A percentile compares a stretch with the other conserved stretches of the same genome.
Evolutionary conservation across 495 filamentous ascomycete genomes (phyloP).

Genomic region (Penicillium lagena): DNA sequence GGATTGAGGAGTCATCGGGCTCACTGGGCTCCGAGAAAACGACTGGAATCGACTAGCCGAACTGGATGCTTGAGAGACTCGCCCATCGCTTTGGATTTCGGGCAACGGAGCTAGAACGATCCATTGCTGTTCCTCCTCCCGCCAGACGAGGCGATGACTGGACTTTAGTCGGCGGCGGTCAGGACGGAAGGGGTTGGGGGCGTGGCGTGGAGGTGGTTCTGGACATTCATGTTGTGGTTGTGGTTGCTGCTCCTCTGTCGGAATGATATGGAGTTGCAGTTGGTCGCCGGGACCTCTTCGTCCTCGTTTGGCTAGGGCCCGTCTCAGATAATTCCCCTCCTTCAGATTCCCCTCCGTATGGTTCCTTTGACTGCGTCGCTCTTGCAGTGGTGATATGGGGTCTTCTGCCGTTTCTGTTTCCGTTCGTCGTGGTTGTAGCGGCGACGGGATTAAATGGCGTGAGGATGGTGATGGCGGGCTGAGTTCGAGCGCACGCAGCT

Average conservation of each 20-base stretch:
- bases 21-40: not conserved
- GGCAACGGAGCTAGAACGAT: not conserved
- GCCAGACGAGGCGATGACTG: constrained; percentile 6
- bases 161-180: not conserved
- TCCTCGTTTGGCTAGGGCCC: not conserved
- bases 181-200: not conserved
- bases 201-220: not conserved
- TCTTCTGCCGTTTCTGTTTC: constrained; percentile 1
- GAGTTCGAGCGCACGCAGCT: too few relatives aligned
- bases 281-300: constrained; percentile 1
- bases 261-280: not conserved
- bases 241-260: not conserved
- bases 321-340: not conserved
- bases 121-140: constrained; percentile 12
- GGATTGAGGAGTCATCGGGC: not conserved
- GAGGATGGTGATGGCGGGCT: constrained; percentile 7
- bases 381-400: not conserved
- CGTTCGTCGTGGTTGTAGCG: constrained; percentile 10
- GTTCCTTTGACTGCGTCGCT: not conserved
- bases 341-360: too few relatives aligned
- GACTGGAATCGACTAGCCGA: too few relatives aligned
- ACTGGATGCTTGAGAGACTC: too few relatives aligned
- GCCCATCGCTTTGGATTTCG: not conserved
- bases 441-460: constrained; percentile 7
- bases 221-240: not conserved